Conservation (phyloP, 768 basidiomycete species). For the Boletellus ananas region DNA sequence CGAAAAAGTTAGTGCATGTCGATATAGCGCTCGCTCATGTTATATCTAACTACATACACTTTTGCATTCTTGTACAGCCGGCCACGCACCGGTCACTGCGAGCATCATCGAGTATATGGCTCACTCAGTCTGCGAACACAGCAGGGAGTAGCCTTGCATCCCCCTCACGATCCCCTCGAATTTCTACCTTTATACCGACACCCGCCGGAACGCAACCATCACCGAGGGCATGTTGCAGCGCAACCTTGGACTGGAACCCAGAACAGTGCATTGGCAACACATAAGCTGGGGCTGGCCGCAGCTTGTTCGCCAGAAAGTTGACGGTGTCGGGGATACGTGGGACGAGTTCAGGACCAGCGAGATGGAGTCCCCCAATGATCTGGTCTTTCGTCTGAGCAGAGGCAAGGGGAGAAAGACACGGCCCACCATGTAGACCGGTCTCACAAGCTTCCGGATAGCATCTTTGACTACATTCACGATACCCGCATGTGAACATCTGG, state of each 20-base stretch:
- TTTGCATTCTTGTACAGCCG: not conserved
- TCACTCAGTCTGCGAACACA: constrained; percentile 8
- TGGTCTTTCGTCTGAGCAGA: constrained; percentile 24
- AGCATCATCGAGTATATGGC: not conserved
- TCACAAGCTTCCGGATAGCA: constrained; percentile 54
- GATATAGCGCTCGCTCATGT: not conserved
- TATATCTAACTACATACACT: constrained; percentile 1
- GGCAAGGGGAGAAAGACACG: not conserved
- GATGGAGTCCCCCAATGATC: constrained; percentile 80
- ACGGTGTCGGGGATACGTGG: constrained; percentile 67
- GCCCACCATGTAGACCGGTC: constrained; percentile 74
- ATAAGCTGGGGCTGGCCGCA: constrained; percentile 62
- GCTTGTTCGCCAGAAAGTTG: constrained; percentile 57
- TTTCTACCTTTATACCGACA: constrained; percentile 61
- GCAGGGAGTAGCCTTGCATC: constrained; percentile 34
- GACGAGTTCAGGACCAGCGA: constrained; percentile 65
- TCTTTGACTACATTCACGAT: constrained; percentile 81
- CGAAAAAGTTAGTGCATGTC: constrained; percentile 2
- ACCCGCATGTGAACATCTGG: constrained; percentile 72
- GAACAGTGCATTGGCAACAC: constrained; percentile 85
- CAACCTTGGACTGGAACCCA: constrained; percentile 73
- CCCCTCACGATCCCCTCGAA: constrained; percentile 44
- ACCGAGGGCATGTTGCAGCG: constrained; percentile 64
- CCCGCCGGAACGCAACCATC: constrained; percentile 77
- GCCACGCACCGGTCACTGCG: not conserved